Conservation (phyloP, 345 rosid species). For the Tarenaya hassleriana region DNA sequence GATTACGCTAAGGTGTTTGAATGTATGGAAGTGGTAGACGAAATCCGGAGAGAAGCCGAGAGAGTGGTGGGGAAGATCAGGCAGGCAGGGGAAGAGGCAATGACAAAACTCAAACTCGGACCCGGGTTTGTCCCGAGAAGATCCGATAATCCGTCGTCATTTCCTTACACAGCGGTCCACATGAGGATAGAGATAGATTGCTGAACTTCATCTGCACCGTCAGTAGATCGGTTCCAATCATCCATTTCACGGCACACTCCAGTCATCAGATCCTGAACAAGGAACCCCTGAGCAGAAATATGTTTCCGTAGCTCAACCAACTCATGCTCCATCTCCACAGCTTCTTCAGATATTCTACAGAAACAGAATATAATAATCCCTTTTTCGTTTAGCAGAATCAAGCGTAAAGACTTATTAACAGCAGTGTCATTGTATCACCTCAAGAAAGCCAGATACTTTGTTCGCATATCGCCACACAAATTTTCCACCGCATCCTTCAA, state of each 20-base stretch:
- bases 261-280: slow-evolving; percentile 81
- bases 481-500: slow-evolving; percentile 93
- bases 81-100: slow-evolving; percentile 32
- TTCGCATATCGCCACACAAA: slow-evolving; percentile 70
- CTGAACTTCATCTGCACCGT: slow-evolving; percentile 32
- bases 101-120: slow-evolving; percentile 16
- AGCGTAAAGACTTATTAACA: background rate
- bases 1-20: slow-evolving; percentile 87
- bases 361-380: slow-evolving; percentile 17
- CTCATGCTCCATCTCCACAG: slow-evolving; percentile 91
- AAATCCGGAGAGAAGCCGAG: slow-evolving; percentile 65
- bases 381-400: background rate
- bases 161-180: slow-evolving; percentile 75
- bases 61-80: slow-evolving; percentile 65
- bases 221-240: slow-evolving; percentile 49
- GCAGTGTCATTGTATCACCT: slow-evolving; percentile 37
- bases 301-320: slow-evolving; percentile 73
- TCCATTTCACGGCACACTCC: slow-evolving; percentile 72
- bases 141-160: background rate
- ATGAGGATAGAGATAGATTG: slow-evolving; percentile 98
- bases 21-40: slow-evolving; percentile 72
- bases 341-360: slow-evolving; percentile 88
- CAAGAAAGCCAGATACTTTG: slow-evolving; percentile 79
- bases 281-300: slow-evolving; percentile 78
- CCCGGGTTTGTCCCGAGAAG: too few relatives aligned